Evolutionary conservation across 2,329 filamentous ascomycete species (phyloP).

Genomic region (Verticillium tricorpus): DNA sequence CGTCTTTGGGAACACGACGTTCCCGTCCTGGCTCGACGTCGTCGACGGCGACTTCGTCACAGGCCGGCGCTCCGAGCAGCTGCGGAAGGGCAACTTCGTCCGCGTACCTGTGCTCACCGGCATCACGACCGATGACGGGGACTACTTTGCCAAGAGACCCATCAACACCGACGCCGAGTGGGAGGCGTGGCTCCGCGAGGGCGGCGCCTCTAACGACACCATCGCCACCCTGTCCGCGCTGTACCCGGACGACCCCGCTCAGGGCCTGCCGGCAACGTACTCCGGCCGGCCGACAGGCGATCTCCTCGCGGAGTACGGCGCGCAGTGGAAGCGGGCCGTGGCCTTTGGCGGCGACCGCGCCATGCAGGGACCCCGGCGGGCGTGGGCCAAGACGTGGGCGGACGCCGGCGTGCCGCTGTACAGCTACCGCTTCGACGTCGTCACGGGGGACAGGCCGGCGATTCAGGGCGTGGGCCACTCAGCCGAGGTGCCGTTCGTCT

Average conservation of each 20-base stretch:
- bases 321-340: too few species aligned
- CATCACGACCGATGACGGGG: conserved; percentile 61
- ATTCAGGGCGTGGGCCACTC: too few species aligned
- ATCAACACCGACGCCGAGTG: conserved; percentile 51
- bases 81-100: conserved; percentile 50
- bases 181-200: conserved; percentile 27
- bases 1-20: conserved; percentile 21
- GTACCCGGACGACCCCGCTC: conserved; percentile 44
- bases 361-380: too few species aligned
- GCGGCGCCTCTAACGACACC: conserved; percentile 16
- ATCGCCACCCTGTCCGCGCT: conserved; percentile 31
- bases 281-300: too few species aligned
- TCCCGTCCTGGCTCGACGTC: conserved; percentile 17
- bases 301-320: too few species aligned
- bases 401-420: too few species aligned
- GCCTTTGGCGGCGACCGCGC: too few species aligned
- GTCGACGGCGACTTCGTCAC: conserved; percentile 39
- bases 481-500: too few species aligned
- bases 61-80: conserved; percentile 39
- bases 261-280: conserved; percentile 35
- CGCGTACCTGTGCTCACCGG: conserved; percentile 38
- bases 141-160: conserved; percentile 45
- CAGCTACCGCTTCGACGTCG: too few species aligned
- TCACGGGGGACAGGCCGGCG: too few species aligned
- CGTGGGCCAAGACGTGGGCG: too few species aligned